Conservation (phyloP, 2,329 filamentous ascomycete genomes). For the Fusarium denticulatum region DNA sequence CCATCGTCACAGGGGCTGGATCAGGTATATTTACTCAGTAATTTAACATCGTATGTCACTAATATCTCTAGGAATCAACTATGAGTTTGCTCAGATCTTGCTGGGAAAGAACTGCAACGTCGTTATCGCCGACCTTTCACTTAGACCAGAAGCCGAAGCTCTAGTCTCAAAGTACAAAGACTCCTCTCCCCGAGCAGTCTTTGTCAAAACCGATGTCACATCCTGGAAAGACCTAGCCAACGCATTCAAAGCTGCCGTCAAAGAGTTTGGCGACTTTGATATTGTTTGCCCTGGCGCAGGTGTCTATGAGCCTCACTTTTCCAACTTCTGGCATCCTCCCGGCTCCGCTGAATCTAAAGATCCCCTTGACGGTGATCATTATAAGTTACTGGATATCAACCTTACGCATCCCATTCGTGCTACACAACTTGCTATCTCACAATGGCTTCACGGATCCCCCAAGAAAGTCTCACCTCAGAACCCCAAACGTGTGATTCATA, state of each 20-base stretch:
- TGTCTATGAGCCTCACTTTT: conserved; percentile 57
- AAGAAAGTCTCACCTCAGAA: conserved; percentile 35
- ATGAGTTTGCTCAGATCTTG: conserved; percentile 56
- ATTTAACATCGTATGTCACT: background rate
- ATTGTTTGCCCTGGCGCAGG: conserved; percentile 59
- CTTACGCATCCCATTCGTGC: conserved; percentile 54
- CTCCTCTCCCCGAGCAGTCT: conserved; percentile 49
- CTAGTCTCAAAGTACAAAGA: conserved; percentile 43
- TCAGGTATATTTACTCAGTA: conserved; percentile 2
- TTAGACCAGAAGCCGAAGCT: conserved; percentile 54
- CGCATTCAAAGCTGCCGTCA: conserved; percentile 49
- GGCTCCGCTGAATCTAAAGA: conserved; percentile 49
- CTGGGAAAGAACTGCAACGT: conserved; percentile 56
- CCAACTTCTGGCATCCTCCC: conserved; percentile 55
- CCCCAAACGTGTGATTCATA: conserved; percentile 52
- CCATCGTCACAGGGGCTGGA: conserved; percentile 34
- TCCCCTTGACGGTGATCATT: conserved; percentile 42
- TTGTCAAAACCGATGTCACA: conserved; percentile 57
- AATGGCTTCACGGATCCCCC: conserved; percentile 47
- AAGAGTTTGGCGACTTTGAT: conserved; percentile 52
- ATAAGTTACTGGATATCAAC: conserved; percentile 53
- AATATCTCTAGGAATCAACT: conserved; percentile 14
- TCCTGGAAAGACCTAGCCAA: conserved; percentile 51
- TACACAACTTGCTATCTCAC: conserved; percentile 53
- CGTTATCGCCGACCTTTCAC: conserved; percentile 55